Conservation (phyloP, 23 red algal species). For the Cyanidiococcus yangmingshanensis region DNA sequence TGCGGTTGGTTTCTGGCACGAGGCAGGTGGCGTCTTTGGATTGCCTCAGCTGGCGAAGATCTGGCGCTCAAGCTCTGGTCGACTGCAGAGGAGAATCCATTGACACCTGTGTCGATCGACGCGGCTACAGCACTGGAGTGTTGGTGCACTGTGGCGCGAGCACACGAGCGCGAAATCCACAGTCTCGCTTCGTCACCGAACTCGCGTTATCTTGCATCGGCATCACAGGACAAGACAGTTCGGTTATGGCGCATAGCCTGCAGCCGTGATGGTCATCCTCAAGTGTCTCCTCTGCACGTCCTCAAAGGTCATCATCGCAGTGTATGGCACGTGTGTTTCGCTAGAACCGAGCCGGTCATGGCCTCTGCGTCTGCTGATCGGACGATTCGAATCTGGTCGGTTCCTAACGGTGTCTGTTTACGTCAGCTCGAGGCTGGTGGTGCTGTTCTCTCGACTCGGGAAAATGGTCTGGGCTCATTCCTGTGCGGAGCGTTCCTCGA, state of each 20-base stretch:
- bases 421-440: neutral
- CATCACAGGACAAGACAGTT: neutral
- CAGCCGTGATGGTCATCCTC: neutral
- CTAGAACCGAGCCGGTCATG: neutral
- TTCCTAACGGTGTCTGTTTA: neutral
- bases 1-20: neutral
- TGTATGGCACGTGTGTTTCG: constrained; percentile 1
- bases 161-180: neutral
- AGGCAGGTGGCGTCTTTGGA: neutral
- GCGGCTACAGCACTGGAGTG: neutral
- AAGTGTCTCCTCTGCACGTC: neutral
- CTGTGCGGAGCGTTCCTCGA: neutral
- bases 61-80: neutral
- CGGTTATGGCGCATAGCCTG: neutral
- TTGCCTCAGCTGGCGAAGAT: constrained; percentile 5
- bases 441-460: neutral
- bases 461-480: neutral
- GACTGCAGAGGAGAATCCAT: neutral
- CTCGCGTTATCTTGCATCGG: neutral
- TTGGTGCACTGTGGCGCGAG: neutral
- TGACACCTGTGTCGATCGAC: neutral
- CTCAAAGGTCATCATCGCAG: neutral
- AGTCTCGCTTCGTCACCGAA: neutral
- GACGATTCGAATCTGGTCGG: constrained; percentile 7
- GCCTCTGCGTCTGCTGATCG: constrained; percentile 7